These are phyloP conservation scores for Boletus coccyginus DNA, from an alignment of 768 basidiomycete genomes.

Conservation along the genomic window DNA sequence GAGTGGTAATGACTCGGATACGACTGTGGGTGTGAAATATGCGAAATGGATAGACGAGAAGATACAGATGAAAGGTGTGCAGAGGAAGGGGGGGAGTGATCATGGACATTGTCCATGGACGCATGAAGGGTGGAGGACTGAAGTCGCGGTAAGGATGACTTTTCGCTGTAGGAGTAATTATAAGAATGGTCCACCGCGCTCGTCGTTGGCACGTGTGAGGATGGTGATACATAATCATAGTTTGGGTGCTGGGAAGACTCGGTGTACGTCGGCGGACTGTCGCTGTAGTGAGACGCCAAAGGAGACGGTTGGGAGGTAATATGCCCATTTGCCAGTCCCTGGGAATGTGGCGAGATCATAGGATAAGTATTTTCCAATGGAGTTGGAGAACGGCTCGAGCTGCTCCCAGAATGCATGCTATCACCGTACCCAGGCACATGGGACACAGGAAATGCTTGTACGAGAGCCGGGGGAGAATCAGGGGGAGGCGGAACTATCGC, in stretches of 20 bases:
- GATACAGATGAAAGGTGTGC: conserved; percentile 35
- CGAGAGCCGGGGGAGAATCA: conserved; percentile 54
- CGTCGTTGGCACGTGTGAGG: conserved; percentile 24
- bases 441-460: conserved; percentile 37
- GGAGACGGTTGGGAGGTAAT: conserved; percentile 30
- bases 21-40: conserved; percentile 54
- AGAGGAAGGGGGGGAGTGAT: conserved; percentile 31
- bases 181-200: conserved; percentile 27
- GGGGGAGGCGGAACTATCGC: conserved; percentile 44
- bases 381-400: conserved; percentile 43
- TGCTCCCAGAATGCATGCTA: conserved; percentile 32
- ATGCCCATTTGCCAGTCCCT: conserved; percentile 37
- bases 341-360: conserved; percentile 31
- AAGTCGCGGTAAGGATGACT: conserved; percentile 29
- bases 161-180: conserved; percentile 31
- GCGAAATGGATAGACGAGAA: conserved; percentile 60
- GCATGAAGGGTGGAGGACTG: conserved; percentile 28
- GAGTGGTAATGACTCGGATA: conserved; percentile 37
- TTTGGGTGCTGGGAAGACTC: conserved; percentile 32
- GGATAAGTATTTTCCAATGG: conserved; percentile 46
- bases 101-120: conserved; percentile 26
- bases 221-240: conserved; percentile 28
- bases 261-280: conserved; percentile 29
- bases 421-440: conserved; percentile 25
- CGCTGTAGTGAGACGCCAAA: conserved; percentile 28